A percentile compares a stretch with the other conserved stretches of the same genome.
Conservation (phyloP, 225 moss, liverwort and hornwort genomes). For the Rhytidiadelphus loreus region DNA sequence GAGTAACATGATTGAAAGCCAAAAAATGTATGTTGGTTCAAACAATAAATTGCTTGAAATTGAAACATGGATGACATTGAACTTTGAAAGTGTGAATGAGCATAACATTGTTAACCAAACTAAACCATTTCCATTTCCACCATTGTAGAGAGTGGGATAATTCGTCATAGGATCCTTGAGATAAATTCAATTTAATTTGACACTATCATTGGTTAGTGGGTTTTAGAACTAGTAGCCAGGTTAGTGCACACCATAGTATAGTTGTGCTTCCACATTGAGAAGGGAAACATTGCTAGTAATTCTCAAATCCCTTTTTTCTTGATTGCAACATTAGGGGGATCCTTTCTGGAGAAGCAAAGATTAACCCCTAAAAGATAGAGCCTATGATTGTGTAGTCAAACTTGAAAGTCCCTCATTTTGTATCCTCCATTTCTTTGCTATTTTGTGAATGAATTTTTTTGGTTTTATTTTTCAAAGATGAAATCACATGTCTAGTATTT, state of each 20-base stretch:
- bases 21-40: background rate
- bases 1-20: rapidly evolving
- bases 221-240: rapidly evolving
- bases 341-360: no score
- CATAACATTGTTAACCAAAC: background rate
- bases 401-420: background rate
- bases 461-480: no score
- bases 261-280: rapidly evolving
- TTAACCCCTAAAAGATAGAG: rapidly evolving
- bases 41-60: background rate
- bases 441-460: background rate
- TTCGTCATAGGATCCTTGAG: rapidly evolving
- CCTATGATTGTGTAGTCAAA: background rate
- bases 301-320: rapidly evolving
- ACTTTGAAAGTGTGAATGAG: background rate
- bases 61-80: background rate
- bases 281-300: rapidly evolving
- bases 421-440: background rate
- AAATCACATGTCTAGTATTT: no score
- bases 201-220: no score
- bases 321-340: rapidly evolving
- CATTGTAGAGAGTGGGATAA: rapidly evolving
- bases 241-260: rapidly evolving
- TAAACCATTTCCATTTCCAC: background rate
- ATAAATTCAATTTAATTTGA: background rate